These are phyloP conservation scores for Discostella pseudostelligera DNA, from an alignment of 108 stramenopile genomes.

Conservation along the genomic window DNA sequence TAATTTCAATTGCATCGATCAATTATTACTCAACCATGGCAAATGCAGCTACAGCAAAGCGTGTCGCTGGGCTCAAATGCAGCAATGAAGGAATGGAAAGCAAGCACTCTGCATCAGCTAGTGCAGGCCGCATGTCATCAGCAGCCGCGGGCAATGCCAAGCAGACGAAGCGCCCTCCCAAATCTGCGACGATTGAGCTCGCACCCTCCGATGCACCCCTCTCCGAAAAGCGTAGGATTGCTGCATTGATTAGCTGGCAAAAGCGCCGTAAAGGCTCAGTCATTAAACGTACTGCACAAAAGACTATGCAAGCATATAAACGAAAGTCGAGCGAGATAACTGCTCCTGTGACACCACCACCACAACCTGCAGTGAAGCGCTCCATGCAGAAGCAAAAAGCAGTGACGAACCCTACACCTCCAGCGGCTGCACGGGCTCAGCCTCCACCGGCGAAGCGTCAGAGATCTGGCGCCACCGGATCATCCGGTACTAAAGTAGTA, in stretches of 20 bases:
- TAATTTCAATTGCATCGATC: no score
- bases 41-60: constrained; percentile 9
- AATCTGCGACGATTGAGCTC: constrained; percentile 1
- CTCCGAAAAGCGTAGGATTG: constrained; percentile 38
- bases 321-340: not conserved
- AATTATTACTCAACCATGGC: constrained; percentile 12
- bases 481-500: not conserved
- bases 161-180: not conserved
- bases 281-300: not conserved
- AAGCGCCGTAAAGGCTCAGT: constrained; percentile 13
- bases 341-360: constrained; percentile 2
- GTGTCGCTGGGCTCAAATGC: constrained; percentile 6
- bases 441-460: constrained; percentile 5
- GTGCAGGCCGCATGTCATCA: constrained; percentile 1
- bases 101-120: not conserved
- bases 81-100: not conserved
- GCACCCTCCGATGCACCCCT: constrained; percentile 10
- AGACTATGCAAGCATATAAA: not conserved
- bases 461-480: not conserved
- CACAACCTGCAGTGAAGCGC: not conserved
- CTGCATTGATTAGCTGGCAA: constrained; percentile 26
- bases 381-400: constrained; percentile 14
- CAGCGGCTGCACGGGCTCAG: not conserved
- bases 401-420: not conserved
- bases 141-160: not conserved